A percentile compares a stretch with the other conserved stretches of the same genome.
phyloP scores from a whole-genome alignment of 23 red algal genomes.

The Gracilaria domingensis region DNA sequence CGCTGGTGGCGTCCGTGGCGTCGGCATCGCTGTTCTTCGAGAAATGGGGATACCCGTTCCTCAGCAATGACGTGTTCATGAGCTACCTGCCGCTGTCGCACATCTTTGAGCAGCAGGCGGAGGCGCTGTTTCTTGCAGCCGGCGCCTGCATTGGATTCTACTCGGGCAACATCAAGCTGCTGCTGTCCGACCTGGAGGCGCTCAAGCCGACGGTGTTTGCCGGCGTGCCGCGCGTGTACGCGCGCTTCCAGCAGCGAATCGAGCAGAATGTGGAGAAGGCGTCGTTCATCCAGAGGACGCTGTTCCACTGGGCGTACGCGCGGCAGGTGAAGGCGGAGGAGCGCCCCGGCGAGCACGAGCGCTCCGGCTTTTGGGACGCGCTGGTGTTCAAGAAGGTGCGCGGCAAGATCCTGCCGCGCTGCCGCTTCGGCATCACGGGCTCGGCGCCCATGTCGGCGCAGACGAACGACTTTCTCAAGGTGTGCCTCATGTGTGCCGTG shows the following conservation, averaged over 20 bases:
- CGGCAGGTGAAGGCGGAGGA: conserved; percentile 75
- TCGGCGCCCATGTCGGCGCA: conserved; percentile 85
- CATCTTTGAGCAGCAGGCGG: conserved; percentile 92
- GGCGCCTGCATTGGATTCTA: conserved; percentile 90
- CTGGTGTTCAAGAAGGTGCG: conserved; percentile 87
- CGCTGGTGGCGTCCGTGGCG: conserved; percentile 73
- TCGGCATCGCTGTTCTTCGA: conserved; percentile 66
- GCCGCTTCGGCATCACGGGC: conserved; percentile 82
- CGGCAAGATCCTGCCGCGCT: conserved; percentile 69
- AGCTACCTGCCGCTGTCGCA: conserved; percentile 93
- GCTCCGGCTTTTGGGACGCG: conserved; percentile 80
- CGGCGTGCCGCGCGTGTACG: conserved; percentile 91
- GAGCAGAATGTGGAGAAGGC: conserved; percentile 51
- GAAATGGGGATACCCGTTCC: conserved; percentile 59
- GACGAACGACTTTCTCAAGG: conserved; percentile 93
- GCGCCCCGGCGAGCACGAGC: conserved; percentile 42
- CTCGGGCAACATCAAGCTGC: conserved; percentile 82
- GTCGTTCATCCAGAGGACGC: conserved; percentile 64
- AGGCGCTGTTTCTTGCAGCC: conserved; percentile 67
- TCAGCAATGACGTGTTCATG: conserved; percentile 62
- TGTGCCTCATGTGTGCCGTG: conserved; percentile 82
- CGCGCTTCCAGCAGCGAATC: conserved; percentile 90
- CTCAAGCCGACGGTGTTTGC: conserved; percentile 91
- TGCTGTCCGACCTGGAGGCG: conserved; percentile 80
- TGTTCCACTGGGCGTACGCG: conserved; percentile 83